phyloP scores from a whole-genome alignment of 129 eudicot genomes.

The Artemisia annua region DNA sequence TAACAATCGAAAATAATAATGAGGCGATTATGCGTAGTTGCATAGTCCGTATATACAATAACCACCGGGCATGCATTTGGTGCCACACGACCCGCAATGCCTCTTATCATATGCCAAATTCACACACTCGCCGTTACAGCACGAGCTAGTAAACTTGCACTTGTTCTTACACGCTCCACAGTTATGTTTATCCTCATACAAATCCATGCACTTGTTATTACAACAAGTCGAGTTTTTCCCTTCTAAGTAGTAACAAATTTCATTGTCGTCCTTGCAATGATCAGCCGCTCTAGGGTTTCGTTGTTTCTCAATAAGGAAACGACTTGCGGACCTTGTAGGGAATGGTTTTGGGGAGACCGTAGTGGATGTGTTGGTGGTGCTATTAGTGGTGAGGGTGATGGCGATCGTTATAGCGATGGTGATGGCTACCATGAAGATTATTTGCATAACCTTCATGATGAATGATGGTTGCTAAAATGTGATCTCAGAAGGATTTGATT shows the following conservation, averaged over 20 bases:
- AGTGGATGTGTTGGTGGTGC: not conserved
- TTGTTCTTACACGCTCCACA: conserved; percentile 74
- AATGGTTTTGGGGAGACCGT: conserved; percentile 5
- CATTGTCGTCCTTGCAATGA: conserved; percentile 56
- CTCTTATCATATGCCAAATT: conserved; percentile 61
- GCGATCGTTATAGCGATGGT: conserved; percentile 34
- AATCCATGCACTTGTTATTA: conserved; percentile 63
- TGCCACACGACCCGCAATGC: conserved; percentile 71
- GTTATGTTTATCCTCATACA: conserved; percentile 38
- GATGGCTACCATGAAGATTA: conserved; percentile 48
- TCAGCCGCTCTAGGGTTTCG: conserved; percentile 61
- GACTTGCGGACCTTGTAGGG: conserved; percentile 35
- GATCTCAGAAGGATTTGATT: conserved; percentile 17
- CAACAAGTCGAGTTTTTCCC: conserved; percentile 64
- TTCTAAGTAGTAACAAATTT: conserved; percentile 41
- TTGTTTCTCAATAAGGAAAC: conserved; percentile 45
- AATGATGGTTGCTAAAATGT: not conserved
- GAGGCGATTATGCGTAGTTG: conserved; percentile 44
- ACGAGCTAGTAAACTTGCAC: conserved; percentile 45
- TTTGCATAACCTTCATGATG: conserved; percentile 32
- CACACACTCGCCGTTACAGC: conserved; percentile 71
- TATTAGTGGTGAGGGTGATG: conserved; percentile 32
- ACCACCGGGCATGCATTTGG: conserved; percentile 45
- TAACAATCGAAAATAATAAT: conserved; percentile 5
- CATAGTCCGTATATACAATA: conserved; percentile 70